Evolutionary conservation across 345 rosid genomes (phyloP), one percentile per base, ranked within the genome.

Genomic region (Gossypium sturtianum): DNA sequence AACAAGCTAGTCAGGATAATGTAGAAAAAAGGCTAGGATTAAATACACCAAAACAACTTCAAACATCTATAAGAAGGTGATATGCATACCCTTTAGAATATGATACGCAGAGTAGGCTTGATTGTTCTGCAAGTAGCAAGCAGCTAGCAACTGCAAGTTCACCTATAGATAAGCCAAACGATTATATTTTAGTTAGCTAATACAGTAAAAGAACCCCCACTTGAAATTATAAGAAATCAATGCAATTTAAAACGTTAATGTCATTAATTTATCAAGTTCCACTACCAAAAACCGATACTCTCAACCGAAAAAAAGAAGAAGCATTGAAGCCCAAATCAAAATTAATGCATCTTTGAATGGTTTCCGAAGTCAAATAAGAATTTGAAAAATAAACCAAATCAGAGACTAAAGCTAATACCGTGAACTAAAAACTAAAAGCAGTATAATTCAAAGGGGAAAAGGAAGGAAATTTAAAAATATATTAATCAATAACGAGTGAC

Each of bases 101-200:
- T 87, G 89, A 85, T 95, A 93, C 2, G 98, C 97, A 53, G 93
- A 81, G 80, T 93, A 90, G 48, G 99, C 92, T 84, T 91, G 98
- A 83, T 89, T 89, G 80, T 89, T 91, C 84, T 95, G 97, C 84
- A 95, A 82, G 86, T 93, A 93, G 77, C 97, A 89, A 58, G 89
- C 74, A 29, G 98, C 99, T 83, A 95, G 76, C 69, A 93, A 77
- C 83, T 93, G 98, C 84, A 88, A 83, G 86, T 95, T 93, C 60
- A 71, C 80, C 99, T 95, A 84, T 86, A 82, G 29, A 15, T 15
- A 70, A 69, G 23, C 43, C 23, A 51, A 69, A 69, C 34, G 45
- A 4, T 25, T 4, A 25, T 15, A 51, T 9, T 51, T 69, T 27
- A 51, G 73, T 27, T 67, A 34, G 22, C 43, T 23, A 22, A 9